Percentiles rank a stretch among this genome's conserved stretches.
phyloP scores from a whole-genome alignment of 352 stramenopile species.

The Pseudoperonospora humuli region DNA sequence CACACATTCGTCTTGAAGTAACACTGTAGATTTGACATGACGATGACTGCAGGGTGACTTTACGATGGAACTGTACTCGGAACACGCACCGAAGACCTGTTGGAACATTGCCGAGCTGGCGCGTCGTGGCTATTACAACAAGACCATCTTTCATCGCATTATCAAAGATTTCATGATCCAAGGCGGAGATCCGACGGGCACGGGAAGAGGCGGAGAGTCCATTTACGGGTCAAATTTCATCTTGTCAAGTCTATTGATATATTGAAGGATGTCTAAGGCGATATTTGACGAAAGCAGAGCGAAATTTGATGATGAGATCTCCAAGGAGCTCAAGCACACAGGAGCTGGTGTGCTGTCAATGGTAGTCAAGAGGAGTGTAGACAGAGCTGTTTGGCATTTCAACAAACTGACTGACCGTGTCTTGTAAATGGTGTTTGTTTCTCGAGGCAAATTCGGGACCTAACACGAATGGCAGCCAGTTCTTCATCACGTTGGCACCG shows the following conservation, averaged over 20 bases:
- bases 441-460: slow-evolving; percentile 82
- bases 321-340: slow-evolving; percentile 90
- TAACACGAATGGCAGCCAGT: slow-evolving; percentile 91
- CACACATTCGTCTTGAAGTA: background rate
- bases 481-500: slow-evolving; percentile 91
- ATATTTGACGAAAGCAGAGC: slow-evolving; percentile 27
- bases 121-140: slow-evolving; percentile 92
- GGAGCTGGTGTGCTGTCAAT: slow-evolving; percentile 87
- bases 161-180: slow-evolving; percentile 97
- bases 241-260: background rate
- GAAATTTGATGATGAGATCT: slow-evolving; percentile 94
- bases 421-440: background rate
- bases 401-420: no score
- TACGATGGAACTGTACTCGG: slow-evolving; percentile 90
- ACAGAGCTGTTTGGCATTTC: no score
- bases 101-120: slow-evolving; percentile 91
- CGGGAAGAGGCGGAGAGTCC: slow-evolving; percentile 86
- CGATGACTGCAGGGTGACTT: slow-evolving; percentile 67
- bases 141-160: slow-evolving; percentile 93
- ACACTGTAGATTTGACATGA: background rate
- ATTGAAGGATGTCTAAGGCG: background rate
- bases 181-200: slow-evolving; percentile 91
- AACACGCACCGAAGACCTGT: slow-evolving; percentile 89
- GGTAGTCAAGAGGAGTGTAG: no score
- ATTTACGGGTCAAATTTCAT: slow-evolving; percentile 69